These are phyloP conservation scores for Aspergillus udagawae DNA, from an alignment of 2,329 filamentous ascomycete genomes.

Conservation along the genomic window DNA sequence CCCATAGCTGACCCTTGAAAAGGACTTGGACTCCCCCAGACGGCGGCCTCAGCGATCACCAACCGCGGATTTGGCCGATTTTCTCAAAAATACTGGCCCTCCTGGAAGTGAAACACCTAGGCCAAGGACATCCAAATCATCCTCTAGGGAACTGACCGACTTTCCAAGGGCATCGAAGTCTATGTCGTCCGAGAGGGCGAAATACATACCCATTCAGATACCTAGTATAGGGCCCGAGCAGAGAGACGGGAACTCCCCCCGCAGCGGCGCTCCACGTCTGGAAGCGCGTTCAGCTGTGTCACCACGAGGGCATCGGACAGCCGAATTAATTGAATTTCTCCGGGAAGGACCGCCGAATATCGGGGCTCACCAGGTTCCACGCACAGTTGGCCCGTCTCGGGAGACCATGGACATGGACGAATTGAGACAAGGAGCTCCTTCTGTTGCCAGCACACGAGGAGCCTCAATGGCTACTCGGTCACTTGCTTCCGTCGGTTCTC, in stretches of 20 bases:
- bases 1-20: slow-evolving; percentile 2
- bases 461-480: slow-evolving; percentile 49
- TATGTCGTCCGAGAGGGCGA: slow-evolving; percentile 22
- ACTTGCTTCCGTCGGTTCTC: slow-evolving; percentile 64
- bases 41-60: slow-evolving; percentile 29
- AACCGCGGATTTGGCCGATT: slow-evolving; percentile 36
- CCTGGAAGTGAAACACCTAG: slow-evolving; percentile 22
- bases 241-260: slow-evolving; percentile 19
- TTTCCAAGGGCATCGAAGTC: slow-evolving; percentile 14
- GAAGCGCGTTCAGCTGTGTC: slow-evolving; percentile 69
- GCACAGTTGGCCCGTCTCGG: slow-evolving; percentile 79
- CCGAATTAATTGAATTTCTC: slow-evolving; percentile 93
- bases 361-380: slow-evolving; percentile 68
- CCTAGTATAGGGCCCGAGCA: slow-evolving; percentile 12
- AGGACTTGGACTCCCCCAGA: slow-evolving; percentile 33
- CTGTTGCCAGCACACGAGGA: slow-evolving; percentile 44
- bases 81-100: slow-evolving; percentile 34
- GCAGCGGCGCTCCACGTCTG: slow-evolving; percentile 46
- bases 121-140: slow-evolving; percentile 17
- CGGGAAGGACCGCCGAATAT: slow-evolving; percentile 71
- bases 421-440: slow-evolving; percentile 36
- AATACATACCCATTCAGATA: slow-evolving; percentile 21
- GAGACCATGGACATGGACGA: slow-evolving; percentile 84
- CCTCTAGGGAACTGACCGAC: slow-evolving; percentile 16
- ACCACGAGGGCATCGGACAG: slow-evolving; percentile 62